Percentiles rank a stretch among this genome's conserved stretches.
Conservation (phyloP, 1,139 yeast species). For the Geotrichum australiense region DNA sequence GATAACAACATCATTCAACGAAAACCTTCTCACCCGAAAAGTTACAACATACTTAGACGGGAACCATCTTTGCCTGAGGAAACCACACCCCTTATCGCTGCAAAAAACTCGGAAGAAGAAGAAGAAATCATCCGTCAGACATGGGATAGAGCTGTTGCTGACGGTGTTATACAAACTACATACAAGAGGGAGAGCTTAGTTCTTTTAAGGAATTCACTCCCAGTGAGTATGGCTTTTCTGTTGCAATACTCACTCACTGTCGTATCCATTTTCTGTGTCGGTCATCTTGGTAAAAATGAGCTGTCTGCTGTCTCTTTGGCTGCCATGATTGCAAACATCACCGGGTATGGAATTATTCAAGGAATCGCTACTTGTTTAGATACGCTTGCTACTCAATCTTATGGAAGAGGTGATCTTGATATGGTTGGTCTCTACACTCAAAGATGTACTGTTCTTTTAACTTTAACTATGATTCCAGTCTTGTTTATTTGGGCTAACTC, state of each 20-base stretch:
- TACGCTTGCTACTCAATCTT: constrained; percentile 65
- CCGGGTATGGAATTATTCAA: constrained; percentile 70
- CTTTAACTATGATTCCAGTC: constrained; percentile 40
- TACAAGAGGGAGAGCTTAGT: constrained; percentile 26
- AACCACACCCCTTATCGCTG: constrained; percentile 6
- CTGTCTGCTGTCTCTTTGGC: constrained; percentile 78
- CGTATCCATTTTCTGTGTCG: constrained; percentile 78
- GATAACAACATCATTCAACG: constrained; percentile 14
- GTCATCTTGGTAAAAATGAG: constrained; percentile 73
- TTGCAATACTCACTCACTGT: constrained; percentile 78
- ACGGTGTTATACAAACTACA: constrained; percentile 13
- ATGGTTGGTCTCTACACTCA: constrained; percentile 54
- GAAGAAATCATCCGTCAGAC: constrained; percentile 11
- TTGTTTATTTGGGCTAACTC: constrained; percentile 54
- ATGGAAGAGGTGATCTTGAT: constrained; percentile 48
- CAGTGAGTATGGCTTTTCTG: constrained; percentile 51
- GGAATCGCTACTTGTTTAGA: constrained; percentile 86
- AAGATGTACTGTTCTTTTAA: constrained; percentile 49
- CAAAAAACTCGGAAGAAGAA: constrained; percentile 8
- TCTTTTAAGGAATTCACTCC: constrained; percentile 35
- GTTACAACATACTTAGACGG: background rate
- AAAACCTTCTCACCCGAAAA: constrained; percentile 1
- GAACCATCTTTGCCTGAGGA: constrained; percentile 4
- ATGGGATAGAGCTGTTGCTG: constrained; percentile 14
- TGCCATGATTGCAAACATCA: constrained; percentile 80